phyloP scores from a whole-genome alignment of 768 basidiomycete species.

The Tricholoma flavovirens region DNA sequence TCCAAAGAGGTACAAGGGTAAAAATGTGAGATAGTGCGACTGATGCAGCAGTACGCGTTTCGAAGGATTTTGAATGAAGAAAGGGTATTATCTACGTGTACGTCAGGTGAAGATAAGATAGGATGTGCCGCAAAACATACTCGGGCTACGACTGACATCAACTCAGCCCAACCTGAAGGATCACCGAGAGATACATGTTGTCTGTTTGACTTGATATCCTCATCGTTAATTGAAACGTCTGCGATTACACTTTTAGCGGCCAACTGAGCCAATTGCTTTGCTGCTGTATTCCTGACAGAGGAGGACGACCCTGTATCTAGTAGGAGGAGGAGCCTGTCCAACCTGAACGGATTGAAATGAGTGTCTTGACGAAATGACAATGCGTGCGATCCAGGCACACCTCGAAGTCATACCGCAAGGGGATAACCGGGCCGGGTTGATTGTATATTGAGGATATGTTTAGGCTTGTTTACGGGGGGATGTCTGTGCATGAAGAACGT shows the following conservation, averaged over 20 bases:
- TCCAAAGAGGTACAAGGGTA: conserved; percentile 77
- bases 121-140: conserved; percentile 36
- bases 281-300: conserved; percentile 90
- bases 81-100: conserved; percentile 74
- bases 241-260: conserved; percentile 80
- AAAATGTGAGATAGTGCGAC: conserved; percentile 86
- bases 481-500: conserved; percentile 41
- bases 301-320: conserved; percentile 92
- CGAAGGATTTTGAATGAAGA: conserved; percentile 86
- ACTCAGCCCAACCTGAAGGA: conserved; percentile 81
- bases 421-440: conserved; percentile 46
- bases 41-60: conserved; percentile 87
- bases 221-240: conserved; percentile 71
- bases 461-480: conserved; percentile 49
- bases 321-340: conserved; percentile 94
- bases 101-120: conserved; percentile 2
- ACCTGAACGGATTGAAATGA: conserved; percentile 39
- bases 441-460: conserved; percentile 27
- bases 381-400: conserved; percentile 39
- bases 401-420: conserved; percentile 74
- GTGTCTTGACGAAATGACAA: background rate
- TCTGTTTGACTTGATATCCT: conserved; percentile 63
- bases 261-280: conserved; percentile 91
- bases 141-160: conserved; percentile 85
- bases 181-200: conserved; percentile 57